These are phyloP conservation scores for Hyaloscypha variabilis DNA, from an alignment of 495 filamentous ascomycete genomes.

Conservation along the genomic window DNA sequence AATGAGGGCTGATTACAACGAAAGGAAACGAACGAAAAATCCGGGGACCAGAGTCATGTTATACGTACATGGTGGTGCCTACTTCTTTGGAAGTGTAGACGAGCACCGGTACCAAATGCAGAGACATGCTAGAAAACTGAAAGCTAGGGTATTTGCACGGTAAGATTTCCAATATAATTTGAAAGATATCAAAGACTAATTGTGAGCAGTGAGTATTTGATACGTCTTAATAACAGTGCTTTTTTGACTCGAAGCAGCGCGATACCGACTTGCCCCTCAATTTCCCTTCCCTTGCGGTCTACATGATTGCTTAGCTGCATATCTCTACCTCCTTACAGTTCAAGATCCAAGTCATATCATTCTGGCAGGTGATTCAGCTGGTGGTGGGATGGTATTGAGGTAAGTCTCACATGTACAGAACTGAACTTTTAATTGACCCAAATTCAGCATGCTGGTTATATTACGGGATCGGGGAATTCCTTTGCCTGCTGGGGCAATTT, in stretches of 20 bases:
- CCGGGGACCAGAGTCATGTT: constrained; percentile 79
- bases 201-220: constrained; percentile 22
- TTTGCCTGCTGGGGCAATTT: constrained; percentile 83
- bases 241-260: constrained; percentile 39
- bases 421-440: constrained; percentile 26
- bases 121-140: constrained; percentile 89
- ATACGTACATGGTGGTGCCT: constrained; percentile 81
- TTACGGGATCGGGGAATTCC: constrained; percentile 80
- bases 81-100: constrained; percentile 85
- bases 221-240: neutral
- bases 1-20: constrained; percentile 81
- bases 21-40: constrained; percentile 60
- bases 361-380: constrained; percentile 85
- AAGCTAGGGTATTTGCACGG: constrained; percentile 84
- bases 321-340: constrained; percentile 74
- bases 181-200: constrained; percentile 18
- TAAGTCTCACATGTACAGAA: constrained; percentile 31
- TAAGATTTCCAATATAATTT: constrained; percentile 33
- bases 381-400: constrained; percentile 81
- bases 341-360: constrained; percentile 80
- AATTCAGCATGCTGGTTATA: constrained; percentile 68
- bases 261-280: constrained; percentile 88
- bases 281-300: constrained; percentile 94
- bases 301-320: constrained; percentile 84
- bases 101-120: constrained; percentile 97